Base-by-base conservation (phyloP, 2,329 filamentous ascomycete genomes). In the Claviceps capensis region DNA sequence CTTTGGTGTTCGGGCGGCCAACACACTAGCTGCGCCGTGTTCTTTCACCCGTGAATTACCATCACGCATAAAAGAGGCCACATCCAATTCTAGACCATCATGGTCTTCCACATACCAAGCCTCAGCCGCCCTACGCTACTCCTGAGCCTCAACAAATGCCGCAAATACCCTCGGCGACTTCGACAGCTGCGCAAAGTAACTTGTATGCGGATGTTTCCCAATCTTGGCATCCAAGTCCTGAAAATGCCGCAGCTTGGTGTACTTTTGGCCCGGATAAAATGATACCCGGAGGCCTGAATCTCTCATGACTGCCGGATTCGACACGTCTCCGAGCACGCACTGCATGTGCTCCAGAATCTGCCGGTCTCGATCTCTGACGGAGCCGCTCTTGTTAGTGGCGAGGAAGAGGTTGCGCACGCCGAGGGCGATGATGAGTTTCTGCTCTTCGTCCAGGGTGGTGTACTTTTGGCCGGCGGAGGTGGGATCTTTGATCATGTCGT, bases 151-250 rank as follows among this genome's bases (percentile, higher is more conserved):
- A 11, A 41, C 53, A 51, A 55, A 55, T 9, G 49, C 53, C 36
- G 53, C 53, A 53, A 55, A 55, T 42, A 55, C 17, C 36, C 51
- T 49, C 40, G 53, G 53, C 47, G 46, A 36, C 23, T 30, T 36
- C 13, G 46, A 34, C 34, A 55, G 22, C 46, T 52, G 53, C 37
- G 53, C 53, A 44, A 51, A 55, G 17, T 55, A 51, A 34, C 36
- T 48, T 26, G 11, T 48, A 3, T 43, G 17, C 34, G 30, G 23
- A 11, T 49, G 51, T n/a, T 52, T 34, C 13, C 40, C 46, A 26
- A 54, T 48, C 49, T 43, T 49, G 11, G 7, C 17, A 38, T 54
- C 52, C 49, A 54, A 26, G 8, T 54, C 52, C 47, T 49, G 40
- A 14, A 54, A 22, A 37, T 49, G 43, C 37, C 47, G 46, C 36